These are phyloP conservation scores for Mitragyna speciosa DNA, from an alignment of 257 asterid species.

Conservation along the genomic window DNA sequence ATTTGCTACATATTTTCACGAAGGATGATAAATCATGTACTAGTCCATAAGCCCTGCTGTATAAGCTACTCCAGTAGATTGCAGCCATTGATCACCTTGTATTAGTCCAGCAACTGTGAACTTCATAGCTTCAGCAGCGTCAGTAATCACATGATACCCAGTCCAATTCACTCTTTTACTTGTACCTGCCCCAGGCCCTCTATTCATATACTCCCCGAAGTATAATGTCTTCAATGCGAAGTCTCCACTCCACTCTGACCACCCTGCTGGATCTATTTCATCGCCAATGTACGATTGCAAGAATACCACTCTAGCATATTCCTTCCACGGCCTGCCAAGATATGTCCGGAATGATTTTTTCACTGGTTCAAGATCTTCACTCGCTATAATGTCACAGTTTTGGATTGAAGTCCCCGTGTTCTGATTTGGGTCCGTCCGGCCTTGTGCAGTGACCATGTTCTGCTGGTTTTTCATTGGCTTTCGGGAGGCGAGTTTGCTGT, in stretches of 20 bases:
- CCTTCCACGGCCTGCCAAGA: constrained; percentile 67
- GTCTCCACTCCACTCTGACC: constrained; percentile 50
- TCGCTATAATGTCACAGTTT: constrained; percentile 33
- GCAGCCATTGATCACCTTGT: constrained; percentile 53
- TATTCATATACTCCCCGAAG: constrained; percentile 53
- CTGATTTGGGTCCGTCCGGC: constrained; percentile 58
- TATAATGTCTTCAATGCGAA: constrained; percentile 47
- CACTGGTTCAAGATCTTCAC: constrained; percentile 39
- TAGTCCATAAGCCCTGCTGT: constrained; percentile 31
- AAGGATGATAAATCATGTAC: too few species aligned
- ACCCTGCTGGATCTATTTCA: constrained; percentile 50
- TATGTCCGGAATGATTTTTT: constrained; percentile 32
- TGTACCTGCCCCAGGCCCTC: constrained; percentile 56
- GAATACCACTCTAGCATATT: constrained; percentile 52
- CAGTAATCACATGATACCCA: constrained; percentile 39
- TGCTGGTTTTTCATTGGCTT: constrained; percentile 40
- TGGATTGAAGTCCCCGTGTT: constrained; percentile 61
- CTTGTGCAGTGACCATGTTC: constrained; percentile 69
- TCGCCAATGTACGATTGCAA: constrained; percentile 45
- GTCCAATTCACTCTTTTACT: constrained; percentile 49
- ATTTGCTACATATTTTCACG: too few species aligned
- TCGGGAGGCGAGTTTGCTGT: constrained; percentile 38
- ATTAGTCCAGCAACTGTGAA: constrained; percentile 51
- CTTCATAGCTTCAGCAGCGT: constrained; percentile 33
- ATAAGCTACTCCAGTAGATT: constrained; percentile 45